Base-by-base conservation (phyloP, 2,329 filamentous ascomycete species). In the Diaporthe australafricana region DNA sequence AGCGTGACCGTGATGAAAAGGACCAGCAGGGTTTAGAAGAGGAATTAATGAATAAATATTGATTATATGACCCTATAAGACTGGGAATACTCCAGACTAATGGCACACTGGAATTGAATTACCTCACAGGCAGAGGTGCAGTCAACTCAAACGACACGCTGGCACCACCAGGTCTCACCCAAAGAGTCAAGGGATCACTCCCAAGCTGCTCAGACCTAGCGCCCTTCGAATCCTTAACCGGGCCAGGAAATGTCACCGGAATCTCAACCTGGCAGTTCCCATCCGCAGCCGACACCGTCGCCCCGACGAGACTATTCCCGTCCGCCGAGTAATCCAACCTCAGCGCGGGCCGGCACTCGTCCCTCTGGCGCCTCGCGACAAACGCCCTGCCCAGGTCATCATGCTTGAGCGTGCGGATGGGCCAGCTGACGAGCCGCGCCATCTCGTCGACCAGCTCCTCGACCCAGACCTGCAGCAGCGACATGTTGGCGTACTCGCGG, bases 401-500 rank as follows among this genome's bases (percentile, higher is more conserved):
- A 2, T 47, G 57, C 57, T 62, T 62, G 11, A 62, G 57, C 11
- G 57, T 62, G 25, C 57, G 57, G 27, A 62, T 62, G 17, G 57
- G 57, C 57, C 57, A 62, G 40, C 40, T 62, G 25, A 62, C 57
- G 8, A 62, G 57, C 40, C 57, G 30, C 25, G 57, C 47, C 57
- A 62, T 62, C 40, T 62, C 57, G 12, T 62, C 57, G 1, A 62
- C 57, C 5, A 62, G 57, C 57, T 62, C 57, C 40, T 62, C 57
- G 27, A 62, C 57, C 57, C 57, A 62, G 40, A 62, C 47, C 40
- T 62, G 57, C 25, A 62, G 57, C 40, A 62, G 57, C 57, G 57
- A 62, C 17, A 62, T 9, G 57, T 62, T 62, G 8, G 40, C 32
- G 40, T 62, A 62, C 40, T 45, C 40, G 40, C 40, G 57, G 2